Percentiles rank a stretch among this genome's conserved stretches.
These are phyloP conservation scores for Chlamydomonas sphaeroides DNA, from an alignment of 139 green algal species.

Conservation along the genomic window DNA sequence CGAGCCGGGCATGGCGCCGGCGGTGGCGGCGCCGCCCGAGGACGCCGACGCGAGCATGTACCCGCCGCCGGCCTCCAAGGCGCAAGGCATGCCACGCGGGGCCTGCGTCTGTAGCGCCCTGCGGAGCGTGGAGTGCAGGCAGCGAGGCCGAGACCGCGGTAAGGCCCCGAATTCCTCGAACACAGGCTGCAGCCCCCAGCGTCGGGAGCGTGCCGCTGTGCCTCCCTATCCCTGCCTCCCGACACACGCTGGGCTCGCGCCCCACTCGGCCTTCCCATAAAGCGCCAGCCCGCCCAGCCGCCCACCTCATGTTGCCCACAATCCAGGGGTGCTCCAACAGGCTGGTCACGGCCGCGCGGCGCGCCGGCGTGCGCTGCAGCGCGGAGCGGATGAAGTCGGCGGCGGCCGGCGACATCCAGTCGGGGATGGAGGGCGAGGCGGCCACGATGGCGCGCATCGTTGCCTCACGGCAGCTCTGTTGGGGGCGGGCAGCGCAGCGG, in stretches of 20 bases:
- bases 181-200: no score
- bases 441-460: conserved; percentile 68
- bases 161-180: no score
- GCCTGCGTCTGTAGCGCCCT: no score
- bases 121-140: no score
- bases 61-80: no score
- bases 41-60: no score
- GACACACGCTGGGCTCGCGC: no score
- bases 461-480: conserved; percentile 54
- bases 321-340: conserved; percentile 70
- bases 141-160: no score
- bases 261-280: not conserved
- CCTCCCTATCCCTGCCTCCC: no score
- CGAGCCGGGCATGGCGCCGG: not conserved
- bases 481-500: not conserved
- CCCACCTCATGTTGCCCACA: conserved; percentile 24
- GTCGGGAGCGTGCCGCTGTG: no score
- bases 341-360: conserved; percentile 39
- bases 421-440: conserved; percentile 53
- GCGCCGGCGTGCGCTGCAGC: conserved; percentile 62
- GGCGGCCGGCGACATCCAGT: conserved; percentile 60
- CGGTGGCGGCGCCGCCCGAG: not conserved
- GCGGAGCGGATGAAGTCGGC: conserved; percentile 68
- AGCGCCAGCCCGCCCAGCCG: not conserved
- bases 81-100: no score